Evolutionary conservation across 139 green algal genomes (phyloP).

Genomic region (Closterium sp.): DNA sequence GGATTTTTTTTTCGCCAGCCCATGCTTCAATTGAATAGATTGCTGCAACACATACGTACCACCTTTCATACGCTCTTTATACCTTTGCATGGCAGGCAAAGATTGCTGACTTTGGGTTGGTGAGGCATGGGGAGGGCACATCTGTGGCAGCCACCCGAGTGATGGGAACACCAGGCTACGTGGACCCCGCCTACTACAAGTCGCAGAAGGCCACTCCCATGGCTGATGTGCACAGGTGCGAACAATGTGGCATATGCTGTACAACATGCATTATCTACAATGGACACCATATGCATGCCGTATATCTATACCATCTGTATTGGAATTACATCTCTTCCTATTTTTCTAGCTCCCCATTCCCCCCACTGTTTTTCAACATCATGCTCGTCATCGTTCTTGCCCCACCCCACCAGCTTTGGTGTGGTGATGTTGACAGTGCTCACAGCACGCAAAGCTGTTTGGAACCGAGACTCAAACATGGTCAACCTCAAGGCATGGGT

Average conservation of each 20-base stretch:
- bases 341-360: too few relatives aligned
- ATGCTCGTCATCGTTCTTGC: too few relatives aligned
- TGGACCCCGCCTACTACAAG: background rate
- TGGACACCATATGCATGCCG: too few relatives aligned
- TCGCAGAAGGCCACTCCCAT: background rate
- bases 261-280: too few relatives aligned
- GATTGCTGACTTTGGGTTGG: background rate
- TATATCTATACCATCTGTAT: too few relatives aligned
- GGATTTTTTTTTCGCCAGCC: too few relatives aligned
- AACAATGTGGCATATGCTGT: background rate
- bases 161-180: background rate
- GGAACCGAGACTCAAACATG: background rate
- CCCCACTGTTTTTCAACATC: too few relatives aligned
- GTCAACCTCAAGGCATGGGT: background rate
- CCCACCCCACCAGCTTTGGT: background rate
- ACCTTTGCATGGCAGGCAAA: background rate
- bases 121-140: background rate
- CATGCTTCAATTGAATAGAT: too few relatives aligned
- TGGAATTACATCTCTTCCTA: too few relatives aligned
- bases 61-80: too few relatives aligned
- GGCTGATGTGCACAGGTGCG: background rate
- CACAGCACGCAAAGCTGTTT: background rate
- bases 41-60: too few relatives aligned
- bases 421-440: background rate
- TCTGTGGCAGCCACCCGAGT: background rate